phyloP scores from a whole-genome alignment of 495 filamentous ascomycete species.

The Neurospora pannonica region DNA sequence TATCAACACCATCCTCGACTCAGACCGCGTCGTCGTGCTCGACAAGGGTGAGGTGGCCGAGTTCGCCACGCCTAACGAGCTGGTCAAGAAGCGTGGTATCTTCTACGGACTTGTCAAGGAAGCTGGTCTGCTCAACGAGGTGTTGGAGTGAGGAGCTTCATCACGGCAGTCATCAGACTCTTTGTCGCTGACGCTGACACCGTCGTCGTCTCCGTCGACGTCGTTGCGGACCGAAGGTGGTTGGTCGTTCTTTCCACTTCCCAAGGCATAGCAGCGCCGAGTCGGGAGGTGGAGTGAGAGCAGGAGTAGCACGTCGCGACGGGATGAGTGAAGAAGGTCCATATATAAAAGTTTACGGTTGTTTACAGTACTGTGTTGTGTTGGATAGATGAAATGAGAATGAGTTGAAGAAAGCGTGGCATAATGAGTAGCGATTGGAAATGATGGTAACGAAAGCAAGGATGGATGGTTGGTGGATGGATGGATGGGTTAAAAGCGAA shows the following conservation, averaged over 20 bases:
- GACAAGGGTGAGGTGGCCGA: constrained; percentile 47
- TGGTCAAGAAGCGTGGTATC: constrained; percentile 32
- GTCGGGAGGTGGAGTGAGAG: neutral
- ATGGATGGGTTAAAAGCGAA: neutral
- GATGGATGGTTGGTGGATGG: neutral
- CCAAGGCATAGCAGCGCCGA: neutral
- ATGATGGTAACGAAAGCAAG: neutral
- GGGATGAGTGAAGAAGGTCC: neutral
- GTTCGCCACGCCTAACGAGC: constrained; percentile 35
- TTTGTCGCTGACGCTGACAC: neutral
- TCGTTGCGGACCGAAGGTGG: neutral
- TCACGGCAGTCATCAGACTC: neutral
- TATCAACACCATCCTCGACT: constrained; percentile 94
- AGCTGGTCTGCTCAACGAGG: constrained; percentile 29
- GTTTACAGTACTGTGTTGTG: neutral
- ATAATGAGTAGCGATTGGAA: neutral
- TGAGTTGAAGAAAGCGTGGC: neutral
- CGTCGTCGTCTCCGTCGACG: neutral
- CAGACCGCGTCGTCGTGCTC: constrained; percentile 82
- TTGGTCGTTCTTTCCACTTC: neutral
- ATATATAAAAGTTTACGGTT: neutral
- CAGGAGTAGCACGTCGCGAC: neutral
- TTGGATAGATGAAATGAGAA: neutral
- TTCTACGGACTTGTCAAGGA: constrained; percentile 41
- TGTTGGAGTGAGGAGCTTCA: neutral